Evolutionary conservation across 768 basidiomycete species (phyloP), one percentile per base, ranked within the genome.

Genomic region (Scleroderma bovista): DNA sequence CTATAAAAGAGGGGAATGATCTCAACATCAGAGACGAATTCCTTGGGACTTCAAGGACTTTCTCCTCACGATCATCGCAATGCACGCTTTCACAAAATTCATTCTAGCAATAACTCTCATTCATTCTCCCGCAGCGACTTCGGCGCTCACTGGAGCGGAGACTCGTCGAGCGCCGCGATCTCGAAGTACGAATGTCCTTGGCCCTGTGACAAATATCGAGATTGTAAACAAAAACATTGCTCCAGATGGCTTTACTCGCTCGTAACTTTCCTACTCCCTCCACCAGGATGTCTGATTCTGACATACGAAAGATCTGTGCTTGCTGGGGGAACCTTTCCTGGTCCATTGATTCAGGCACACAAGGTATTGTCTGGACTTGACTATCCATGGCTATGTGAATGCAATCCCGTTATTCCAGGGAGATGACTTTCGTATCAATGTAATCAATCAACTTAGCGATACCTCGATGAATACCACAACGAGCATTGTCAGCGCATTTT

Each of bases 401-500:
- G 16, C 41, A 32, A 38, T 51, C 34, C 19, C 47, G 38, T 50
- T 36, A 17, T 42, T 63, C 6, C 42, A 64, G 62, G 73, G 74
- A 3, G 64, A 71, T 37, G 46, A 54, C 31, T 72, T 77, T 51
- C 48, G 51, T 22, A 57, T 82, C 33, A 75, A 77, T 36, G 76
- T 81, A 19, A 54, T 70, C 7, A 73, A 81, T 51, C 19, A 55
- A 17, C 61, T 81, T 23, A 68, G 61, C 2, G 74, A 81, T 31
- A 60, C 60, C 1, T 65, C 73, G 0, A 79, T 82, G 80, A 52
- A 72, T 26, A 70, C 69, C 37, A 66, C 63, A 6, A 82, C 81
- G 9, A 76, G 72, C 26, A 73, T 82, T 29, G 80, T 80, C 29
- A 54, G 75, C 56, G 24, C 8, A 9, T 39, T 22, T 8, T 9